These are phyloP conservation scores for Cavenderia fasciculata DNA, from an alignment of 78 protist species.

Conservation along the genomic window DNA sequence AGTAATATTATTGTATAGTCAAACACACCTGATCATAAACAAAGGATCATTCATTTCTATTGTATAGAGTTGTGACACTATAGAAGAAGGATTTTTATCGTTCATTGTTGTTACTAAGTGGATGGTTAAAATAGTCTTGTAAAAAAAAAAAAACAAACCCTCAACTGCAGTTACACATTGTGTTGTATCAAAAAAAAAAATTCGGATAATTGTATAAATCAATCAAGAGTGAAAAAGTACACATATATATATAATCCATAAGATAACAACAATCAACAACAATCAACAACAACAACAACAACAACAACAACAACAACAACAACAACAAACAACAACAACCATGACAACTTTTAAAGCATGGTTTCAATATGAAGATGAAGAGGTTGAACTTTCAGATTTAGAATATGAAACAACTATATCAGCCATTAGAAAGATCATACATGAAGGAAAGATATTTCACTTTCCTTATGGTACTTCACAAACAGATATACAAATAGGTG, in stretches of 20 bases:
- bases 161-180: too few species aligned
- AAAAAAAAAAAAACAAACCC: not conserved
- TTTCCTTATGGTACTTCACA: slow-evolving; percentile 74
- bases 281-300: not conserved
- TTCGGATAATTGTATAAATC: too few species aligned
- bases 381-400: slow-evolving; percentile 51
- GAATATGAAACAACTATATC: slow-evolving; percentile 49
- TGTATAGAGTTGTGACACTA: too few species aligned
- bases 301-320: not conserved
- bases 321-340: not conserved
- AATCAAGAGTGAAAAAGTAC: too few species aligned
- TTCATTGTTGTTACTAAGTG: too few species aligned
- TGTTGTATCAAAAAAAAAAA: too few species aligned
- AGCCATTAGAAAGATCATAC: slow-evolving; percentile 46
- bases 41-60: too few species aligned
- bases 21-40: too few species aligned
- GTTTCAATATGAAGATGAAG: slow-evolving; percentile 77
- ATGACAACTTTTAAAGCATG: slow-evolving; percentile 45
- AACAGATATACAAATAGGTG: slow-evolving; percentile 66
- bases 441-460: slow-evolving; percentile 72
- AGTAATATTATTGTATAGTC: too few species aligned
- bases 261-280: not conserved
- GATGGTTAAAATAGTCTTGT: not conserved
- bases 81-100: too few species aligned
- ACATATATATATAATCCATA: not conserved